These are phyloP conservation scores for Kalmusia sp. DNA, from an alignment of 2,329 filamentous ascomycete genomes.

Conservation along the genomic window DNA sequence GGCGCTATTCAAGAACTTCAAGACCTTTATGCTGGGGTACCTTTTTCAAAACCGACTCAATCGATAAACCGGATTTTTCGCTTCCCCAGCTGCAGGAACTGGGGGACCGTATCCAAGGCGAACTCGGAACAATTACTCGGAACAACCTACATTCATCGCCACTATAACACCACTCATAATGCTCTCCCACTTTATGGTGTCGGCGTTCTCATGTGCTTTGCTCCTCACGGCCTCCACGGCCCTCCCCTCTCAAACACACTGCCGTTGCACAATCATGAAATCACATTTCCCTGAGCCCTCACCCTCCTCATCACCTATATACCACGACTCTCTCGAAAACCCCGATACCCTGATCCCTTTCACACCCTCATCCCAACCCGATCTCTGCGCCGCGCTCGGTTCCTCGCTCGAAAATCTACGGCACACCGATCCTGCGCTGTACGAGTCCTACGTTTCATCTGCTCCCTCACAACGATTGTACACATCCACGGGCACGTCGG, in stretches of 20 bases:
- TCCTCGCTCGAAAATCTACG: conserved; percentile 35
- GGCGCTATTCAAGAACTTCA: no score
- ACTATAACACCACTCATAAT: neutral
- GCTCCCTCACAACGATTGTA: no score
- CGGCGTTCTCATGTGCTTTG: neutral
- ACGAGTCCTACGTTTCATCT: conserved; percentile 33
- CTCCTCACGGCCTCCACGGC: conserved; percentile 25
- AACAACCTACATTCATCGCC: neutral
- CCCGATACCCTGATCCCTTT: conserved; percentile 20
- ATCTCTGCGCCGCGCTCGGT: conserved; percentile 32
- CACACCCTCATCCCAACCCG: conserved; percentile 20
- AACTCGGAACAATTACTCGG: no score
- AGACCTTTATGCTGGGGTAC: no score
- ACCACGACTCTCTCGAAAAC: conserved; percentile 6
- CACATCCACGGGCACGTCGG: neutral
- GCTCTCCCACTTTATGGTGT: neutral
- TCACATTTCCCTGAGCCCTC: neutral
- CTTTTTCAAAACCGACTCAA: no score
- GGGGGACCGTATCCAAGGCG: no score
- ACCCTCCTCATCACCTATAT: conserved; percentile 10
- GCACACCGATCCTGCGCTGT: conserved; percentile 32
- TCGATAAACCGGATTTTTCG: no score
- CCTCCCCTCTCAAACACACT: conserved; percentile 33
- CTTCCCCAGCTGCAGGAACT: no score
- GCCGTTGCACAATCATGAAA: conserved; percentile 39